A percentile compares a stretch with the other conserved stretches of the same genome.
Conservation (phyloP, 257 asterid species). For the Henckelia pumila region DNA sequence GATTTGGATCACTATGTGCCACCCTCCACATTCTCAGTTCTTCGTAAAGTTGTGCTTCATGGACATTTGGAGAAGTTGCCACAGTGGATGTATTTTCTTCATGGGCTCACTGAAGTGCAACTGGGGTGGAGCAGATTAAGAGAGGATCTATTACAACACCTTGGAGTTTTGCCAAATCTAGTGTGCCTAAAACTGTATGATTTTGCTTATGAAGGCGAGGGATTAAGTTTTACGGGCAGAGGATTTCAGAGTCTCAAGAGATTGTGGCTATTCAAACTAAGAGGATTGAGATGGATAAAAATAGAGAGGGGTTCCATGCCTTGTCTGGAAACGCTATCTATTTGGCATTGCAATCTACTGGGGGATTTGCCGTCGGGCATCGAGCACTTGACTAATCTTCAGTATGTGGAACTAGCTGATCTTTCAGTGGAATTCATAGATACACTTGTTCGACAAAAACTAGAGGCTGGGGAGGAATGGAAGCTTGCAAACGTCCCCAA, state of each 20-base stretch:
- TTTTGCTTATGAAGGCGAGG: constrained; percentile 23
- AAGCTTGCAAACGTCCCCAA: not conserved
- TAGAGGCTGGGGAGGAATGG: not conserved
- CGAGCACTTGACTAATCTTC: not conserved
- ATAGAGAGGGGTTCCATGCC: constrained; percentile 28
- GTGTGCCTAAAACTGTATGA: not conserved
- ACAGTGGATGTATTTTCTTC: constrained; percentile 24
- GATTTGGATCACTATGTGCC: not conserved
- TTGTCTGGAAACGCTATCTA: not conserved
- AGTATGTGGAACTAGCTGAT: not conserved
- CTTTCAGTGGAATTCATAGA: not conserved
- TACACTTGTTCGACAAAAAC: not conserved
- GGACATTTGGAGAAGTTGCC: constrained; percentile 23
- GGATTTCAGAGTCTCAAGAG: constrained; percentile 18
- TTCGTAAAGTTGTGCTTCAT: not conserved
- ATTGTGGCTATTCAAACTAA: not conserved
- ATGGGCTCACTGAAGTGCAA: not conserved
- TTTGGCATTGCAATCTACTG: not conserved
- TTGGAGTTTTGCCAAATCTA: constrained; percentile 30
- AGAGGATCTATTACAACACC: constrained; percentile 8
- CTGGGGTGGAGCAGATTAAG: too few relatives aligned
- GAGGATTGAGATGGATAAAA: constrained; percentile 6
- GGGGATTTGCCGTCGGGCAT: not conserved
- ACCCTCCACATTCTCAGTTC: not conserved
- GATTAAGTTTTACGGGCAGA: constrained; percentile 12